phyloP scores from a whole-genome alignment of 2,329 filamentous ascomycete species.

The Ophiocordyceps camponoti-floridani region DNA sequence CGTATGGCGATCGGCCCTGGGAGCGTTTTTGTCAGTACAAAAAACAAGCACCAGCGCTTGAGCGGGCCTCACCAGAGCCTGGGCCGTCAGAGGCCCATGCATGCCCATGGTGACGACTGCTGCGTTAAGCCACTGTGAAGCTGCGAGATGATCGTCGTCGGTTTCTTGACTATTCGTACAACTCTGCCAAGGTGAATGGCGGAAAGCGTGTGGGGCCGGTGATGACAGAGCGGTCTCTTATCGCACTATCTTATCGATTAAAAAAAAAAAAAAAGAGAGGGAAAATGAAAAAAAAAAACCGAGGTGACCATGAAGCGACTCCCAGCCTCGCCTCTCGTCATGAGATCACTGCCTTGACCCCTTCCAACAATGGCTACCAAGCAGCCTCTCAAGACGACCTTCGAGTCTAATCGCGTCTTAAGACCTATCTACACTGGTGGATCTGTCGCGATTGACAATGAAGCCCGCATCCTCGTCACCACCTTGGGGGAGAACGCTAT shows the following conservation, averaged over 20 bases:
- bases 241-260: conserved; percentile 2
- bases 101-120: conserved; percentile 26
- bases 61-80: too few relatives aligned
- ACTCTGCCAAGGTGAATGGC: background rate
- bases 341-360: background rate
- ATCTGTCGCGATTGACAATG: conserved; percentile 64
- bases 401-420: conserved; percentile 66
- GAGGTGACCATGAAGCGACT: background rate
- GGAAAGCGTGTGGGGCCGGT: too few relatives aligned
- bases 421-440: conserved; percentile 91
- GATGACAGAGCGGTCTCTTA: conserved; percentile 1
- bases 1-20: conserved; percentile 43
- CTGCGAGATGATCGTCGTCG: background rate
- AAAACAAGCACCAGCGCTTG: conserved; percentile 27
- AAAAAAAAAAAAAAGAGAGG: conserved; percentile 1
- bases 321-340: background rate
- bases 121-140: background rate
- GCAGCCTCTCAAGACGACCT: conserved; percentile 64
- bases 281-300: background rate
- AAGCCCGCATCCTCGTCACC: conserved; percentile 68
- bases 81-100: conserved; percentile 36
- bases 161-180: too few relatives aligned
- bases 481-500: conserved; percentile 85
- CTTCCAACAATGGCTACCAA: conserved; percentile 33
- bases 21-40: background rate